Evolutionary conservation across 2,329 filamentous ascomycete genomes (phyloP).

Genomic region (Dactylellina haptotyla): DNA sequence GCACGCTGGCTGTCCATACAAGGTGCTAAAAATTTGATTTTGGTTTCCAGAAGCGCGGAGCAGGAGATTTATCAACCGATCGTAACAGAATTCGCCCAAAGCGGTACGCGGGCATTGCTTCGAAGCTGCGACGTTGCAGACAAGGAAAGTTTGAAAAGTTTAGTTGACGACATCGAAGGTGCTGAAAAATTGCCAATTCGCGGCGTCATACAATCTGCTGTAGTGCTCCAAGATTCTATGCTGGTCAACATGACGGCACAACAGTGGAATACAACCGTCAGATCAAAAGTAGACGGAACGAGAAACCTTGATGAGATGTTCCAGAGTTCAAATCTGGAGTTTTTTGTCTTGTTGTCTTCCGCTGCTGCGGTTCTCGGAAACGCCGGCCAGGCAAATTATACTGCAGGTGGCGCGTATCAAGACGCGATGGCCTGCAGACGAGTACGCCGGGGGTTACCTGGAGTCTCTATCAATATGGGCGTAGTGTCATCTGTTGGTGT

Average conservation of each 20-base stretch:
- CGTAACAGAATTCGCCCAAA: background rate
- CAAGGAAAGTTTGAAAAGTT: background rate
- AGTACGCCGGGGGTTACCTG: constrained; percentile 17
- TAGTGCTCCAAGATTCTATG: constrained; percentile 56
- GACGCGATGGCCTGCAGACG: constrained; percentile 45
- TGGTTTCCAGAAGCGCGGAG: background rate
- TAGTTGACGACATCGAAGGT: background rate
- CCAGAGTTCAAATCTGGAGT: constrained; percentile 60
- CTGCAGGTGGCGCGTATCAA: constrained; percentile 62
- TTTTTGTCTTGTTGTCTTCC: constrained; percentile 64
- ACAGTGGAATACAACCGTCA: constrained; percentile 65
- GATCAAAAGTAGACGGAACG: constrained; percentile 67
- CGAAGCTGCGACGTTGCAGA: constrained; percentile 35
- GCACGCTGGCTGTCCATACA: background rate
- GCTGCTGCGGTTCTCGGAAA: constrained; percentile 60
- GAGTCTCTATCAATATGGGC: constrained; percentile 2
- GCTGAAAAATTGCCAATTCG: constrained; percentile 50
- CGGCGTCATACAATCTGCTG: constrained; percentile 60
- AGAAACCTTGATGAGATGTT: constrained; percentile 68
- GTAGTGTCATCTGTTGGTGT: background rate
- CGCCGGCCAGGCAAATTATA: constrained; percentile 64
- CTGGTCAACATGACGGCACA: constrained; percentile 57
- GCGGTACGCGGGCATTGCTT: background rate
- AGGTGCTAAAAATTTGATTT: constrained; percentile 2
- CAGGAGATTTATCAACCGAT: background rate